phyloP scores from a whole-genome alignment of 1,284 basidiomycete species.

The Puccinia sorghi region DNA sequence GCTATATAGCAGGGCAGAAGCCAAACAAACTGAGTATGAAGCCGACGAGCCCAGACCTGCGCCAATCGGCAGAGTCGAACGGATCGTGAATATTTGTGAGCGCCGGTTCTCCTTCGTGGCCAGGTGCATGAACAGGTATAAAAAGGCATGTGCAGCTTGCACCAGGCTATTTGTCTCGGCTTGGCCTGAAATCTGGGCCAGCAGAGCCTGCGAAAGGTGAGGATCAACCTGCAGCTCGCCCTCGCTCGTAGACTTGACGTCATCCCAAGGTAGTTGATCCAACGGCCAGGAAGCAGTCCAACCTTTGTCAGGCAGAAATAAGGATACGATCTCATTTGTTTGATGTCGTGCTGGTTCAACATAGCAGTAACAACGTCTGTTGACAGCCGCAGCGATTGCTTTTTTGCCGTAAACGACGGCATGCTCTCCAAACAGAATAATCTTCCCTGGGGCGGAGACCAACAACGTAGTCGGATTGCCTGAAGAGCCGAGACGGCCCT shows the following conservation, averaged over 20 bases:
- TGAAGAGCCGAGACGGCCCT: background rate
- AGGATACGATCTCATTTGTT: conserved; percentile 70
- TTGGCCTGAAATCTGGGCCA: conserved; percentile 21
- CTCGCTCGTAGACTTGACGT: conserved; percentile 57
- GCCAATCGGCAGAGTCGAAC: conserved; percentile 95
- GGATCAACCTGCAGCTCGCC: conserved; percentile 47
- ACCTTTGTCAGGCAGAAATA: conserved; percentile 79
- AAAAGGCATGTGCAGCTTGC: conserved; percentile 76
- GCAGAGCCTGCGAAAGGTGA: conserved; percentile 40
- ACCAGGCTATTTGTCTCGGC: conserved; percentile 60
- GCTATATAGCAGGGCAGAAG: conserved; percentile 71
- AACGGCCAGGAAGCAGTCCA: conserved; percentile 81
- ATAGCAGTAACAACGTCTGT: conserved; percentile 90
- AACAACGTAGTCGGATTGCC: conserved; percentile 63
- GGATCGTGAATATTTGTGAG: conserved; percentile 75
- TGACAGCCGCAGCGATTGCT: conserved; percentile 90
- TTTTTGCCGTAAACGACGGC: conserved; percentile 97
- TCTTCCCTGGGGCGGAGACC: conserved; percentile 93
- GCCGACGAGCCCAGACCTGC: conserved; percentile 97
- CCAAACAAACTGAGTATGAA: conserved; percentile 84
- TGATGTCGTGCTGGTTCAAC: conserved; percentile 66
- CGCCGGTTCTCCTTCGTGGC: conserved; percentile 66
- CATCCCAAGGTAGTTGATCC: conserved; percentile 77
- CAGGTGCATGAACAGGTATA: conserved; percentile 90
- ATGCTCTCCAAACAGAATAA: conserved; percentile 98